Evolutionary conservation across 441 rosid species (phyloP).

Genomic region (Erodium chrysanthum): DNA sequence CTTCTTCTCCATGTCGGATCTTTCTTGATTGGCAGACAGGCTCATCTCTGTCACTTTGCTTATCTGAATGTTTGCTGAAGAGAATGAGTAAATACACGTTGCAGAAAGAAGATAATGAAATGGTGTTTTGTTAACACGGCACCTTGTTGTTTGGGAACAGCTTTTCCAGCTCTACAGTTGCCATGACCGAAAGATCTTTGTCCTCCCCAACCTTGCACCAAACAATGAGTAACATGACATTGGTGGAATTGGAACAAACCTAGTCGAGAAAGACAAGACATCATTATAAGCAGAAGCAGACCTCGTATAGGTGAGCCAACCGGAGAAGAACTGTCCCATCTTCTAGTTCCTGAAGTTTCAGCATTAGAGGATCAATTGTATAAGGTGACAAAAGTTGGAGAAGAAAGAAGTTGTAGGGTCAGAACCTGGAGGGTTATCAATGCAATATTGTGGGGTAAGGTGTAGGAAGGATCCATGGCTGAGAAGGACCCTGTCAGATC

Average conservation of each 20-base stretch:
- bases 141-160: slow-evolving; percentile 62
- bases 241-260: background rate
- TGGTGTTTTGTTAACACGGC: background rate
- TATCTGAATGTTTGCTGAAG: slow-evolving; percentile 23
- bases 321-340: slow-evolving; percentile 47
- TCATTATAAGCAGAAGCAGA: slow-evolving; percentile 14
- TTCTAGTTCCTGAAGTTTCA: slow-evolving; percentile 46
- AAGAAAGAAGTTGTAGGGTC: background rate
- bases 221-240: background rate
- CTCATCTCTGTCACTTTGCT: slow-evolving; percentile 25
- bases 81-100: background rate
- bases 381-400: too few relatives aligned
- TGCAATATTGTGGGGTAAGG: slow-evolving; percentile 51
- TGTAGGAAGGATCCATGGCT: slow-evolving; percentile 50
- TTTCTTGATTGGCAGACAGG: slow-evolving; percentile 38
- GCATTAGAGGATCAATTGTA: too few relatives aligned
- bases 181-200: slow-evolving; percentile 53
- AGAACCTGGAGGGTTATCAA: slow-evolving; percentile 45
- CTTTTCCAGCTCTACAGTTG: slow-evolving; percentile 59
- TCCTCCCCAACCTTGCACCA: slow-evolving; percentile 69
- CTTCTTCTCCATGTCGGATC: slow-evolving; percentile 35
- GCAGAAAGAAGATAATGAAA: background rate
- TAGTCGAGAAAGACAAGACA: background rate
- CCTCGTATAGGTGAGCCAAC: slow-evolving; percentile 63
- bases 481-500: slow-evolving; percentile 37